Conservation (phyloP, 2,329 filamentous ascomycete genomes). For the Xylaria sp. region DNA sequence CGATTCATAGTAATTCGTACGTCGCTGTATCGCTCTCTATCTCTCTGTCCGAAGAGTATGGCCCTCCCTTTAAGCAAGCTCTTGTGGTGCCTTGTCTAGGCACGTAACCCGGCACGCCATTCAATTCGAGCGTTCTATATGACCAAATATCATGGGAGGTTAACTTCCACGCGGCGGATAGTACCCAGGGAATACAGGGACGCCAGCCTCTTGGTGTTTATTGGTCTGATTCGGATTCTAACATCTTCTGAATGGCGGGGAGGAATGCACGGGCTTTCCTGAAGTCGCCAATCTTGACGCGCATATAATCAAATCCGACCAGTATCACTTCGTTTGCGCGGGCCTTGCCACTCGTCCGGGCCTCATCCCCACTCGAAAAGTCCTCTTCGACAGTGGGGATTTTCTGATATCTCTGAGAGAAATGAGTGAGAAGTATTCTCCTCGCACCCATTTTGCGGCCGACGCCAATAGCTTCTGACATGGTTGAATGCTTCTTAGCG, state of each 20-base stretch:
- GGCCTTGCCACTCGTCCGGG: constrained; percentile 31
- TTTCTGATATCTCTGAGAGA: constrained; percentile 89
- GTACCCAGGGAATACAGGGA: background rate
- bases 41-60: too few species aligned
- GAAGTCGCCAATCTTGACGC: constrained; percentile 44
- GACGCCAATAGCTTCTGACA: constrained; percentile 75
- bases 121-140: too few species aligned
- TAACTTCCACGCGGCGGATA: background rate
- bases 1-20: too few species aligned
- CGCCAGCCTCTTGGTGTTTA: background rate
- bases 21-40: too few species aligned
- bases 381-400: constrained; percentile 47
- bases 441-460: constrained; percentile 73
- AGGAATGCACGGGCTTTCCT: constrained; percentile 32
- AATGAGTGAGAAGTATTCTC: constrained; percentile 83
- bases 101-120: too few species aligned
- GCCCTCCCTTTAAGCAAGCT: too few species aligned
- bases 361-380: constrained; percentile 23
- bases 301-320: constrained; percentile 76
- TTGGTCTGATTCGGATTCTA: constrained; percentile 19
- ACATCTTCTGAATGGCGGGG: constrained; percentile 30
- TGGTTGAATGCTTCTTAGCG: constrained; percentile 88
- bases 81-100: too few species aligned
- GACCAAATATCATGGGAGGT: too few species aligned
- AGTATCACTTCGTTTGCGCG: constrained; percentile 53